Percentiles rank a stretch among this genome's conserved stretches.
phyloP scores from a whole-genome alignment of 768 basidiomycete genomes.

The Kwoniella sp. region DNA sequence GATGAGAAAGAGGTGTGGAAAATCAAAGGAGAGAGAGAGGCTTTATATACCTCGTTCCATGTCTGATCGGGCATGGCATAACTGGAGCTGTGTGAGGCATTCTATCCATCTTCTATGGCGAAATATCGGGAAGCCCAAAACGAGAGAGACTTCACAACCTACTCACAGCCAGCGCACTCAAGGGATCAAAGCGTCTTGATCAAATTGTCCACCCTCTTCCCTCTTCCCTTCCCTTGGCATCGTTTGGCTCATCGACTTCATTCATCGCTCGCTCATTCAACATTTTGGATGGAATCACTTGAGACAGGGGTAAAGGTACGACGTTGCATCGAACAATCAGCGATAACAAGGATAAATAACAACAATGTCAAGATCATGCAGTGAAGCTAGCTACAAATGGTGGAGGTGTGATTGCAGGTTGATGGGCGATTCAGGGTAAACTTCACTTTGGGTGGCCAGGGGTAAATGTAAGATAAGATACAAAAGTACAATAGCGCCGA shows the following conservation, averaged over 20 bases:
- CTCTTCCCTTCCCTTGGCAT: neutral
- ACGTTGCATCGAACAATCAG: constrained; percentile 1
- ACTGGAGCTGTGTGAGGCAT: no score
- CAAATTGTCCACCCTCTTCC: neutral
- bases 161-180: constrained; percentile 6
- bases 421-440: constrained; percentile 6
- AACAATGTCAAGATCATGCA: neutral
- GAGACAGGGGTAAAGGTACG: constrained; percentile 13
- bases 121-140: no score
- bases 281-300: neutral
- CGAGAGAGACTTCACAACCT: constrained; percentile 13
- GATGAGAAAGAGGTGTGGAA: neutral
- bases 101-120: no score
- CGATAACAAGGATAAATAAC: neutral
- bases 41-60: constrained; percentile 6
- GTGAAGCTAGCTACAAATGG: no score
- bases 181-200: neutral
- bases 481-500: neutral
- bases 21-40: neutral
- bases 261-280: neutral
- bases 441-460: constrained; percentile 7
- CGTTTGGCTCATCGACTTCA: no score
- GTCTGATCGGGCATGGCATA: no score
- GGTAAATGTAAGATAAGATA: constrained; percentile 23
- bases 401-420: neutral